phyloP scores from a whole-genome alignment of 1,139 yeast genomes.

The Sugiyamaella grinbergsii region DNA sequence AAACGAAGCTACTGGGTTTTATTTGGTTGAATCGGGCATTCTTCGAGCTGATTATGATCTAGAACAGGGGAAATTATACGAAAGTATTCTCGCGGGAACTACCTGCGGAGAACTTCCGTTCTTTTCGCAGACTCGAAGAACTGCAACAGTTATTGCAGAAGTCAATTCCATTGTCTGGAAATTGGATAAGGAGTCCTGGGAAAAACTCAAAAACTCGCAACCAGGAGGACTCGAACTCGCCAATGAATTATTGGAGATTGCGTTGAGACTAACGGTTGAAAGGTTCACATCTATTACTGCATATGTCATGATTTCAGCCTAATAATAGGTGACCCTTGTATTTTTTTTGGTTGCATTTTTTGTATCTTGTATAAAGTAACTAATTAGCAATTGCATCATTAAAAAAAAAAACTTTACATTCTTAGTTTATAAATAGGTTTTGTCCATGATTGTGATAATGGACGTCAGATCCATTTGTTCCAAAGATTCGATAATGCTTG shows the following conservation, averaged over 20 bases:
- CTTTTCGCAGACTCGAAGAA: constrained; percentile 50
- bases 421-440: constrained; percentile 3
- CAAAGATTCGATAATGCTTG: constrained; percentile 2
- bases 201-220: constrained; percentile 45
- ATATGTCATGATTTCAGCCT: constrained; percentile 38
- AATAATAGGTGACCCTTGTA: not conserved
- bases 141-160: constrained; percentile 48
- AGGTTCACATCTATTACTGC: constrained; percentile 56
- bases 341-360: not conserved
- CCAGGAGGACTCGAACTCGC: constrained; percentile 57
- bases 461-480: constrained; percentile 6
- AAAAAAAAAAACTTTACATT: too few relatives aligned
- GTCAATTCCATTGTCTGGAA: constrained; percentile 74
- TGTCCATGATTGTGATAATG: not conserved
- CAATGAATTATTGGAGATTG: constrained; percentile 66
- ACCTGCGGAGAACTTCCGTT: constrained; percentile 76
- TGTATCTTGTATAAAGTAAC: constrained; percentile 12
- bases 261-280: constrained; percentile 66
- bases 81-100: constrained; percentile 84
- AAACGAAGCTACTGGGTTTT: constrained; percentile 50
- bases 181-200: constrained; percentile 53
- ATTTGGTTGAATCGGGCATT: constrained; percentile 75
- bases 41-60: constrained; percentile 62
- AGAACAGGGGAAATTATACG: constrained; percentile 61
- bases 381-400: not conserved